phyloP scores from a whole-genome alignment of 495 filamentous ascomycete species.

The Penicillium waksmanii region DNA sequence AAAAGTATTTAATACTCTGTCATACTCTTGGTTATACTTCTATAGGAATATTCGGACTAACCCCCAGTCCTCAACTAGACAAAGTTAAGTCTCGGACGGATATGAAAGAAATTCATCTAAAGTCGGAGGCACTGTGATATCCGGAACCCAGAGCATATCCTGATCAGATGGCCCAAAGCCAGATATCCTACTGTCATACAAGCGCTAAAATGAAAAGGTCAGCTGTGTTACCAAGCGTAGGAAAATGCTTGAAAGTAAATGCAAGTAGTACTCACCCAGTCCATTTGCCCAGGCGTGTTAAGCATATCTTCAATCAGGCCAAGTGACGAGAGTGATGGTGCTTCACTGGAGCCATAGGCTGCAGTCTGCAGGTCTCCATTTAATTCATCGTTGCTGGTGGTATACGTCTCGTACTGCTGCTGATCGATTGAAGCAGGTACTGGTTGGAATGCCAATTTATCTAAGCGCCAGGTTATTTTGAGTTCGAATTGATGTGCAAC shows the following conservation, averaged over 20 bases:
- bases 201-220: slow-evolving; percentile 16
- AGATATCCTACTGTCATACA: slow-evolving; percentile 29
- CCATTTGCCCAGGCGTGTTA: slow-evolving; percentile 57
- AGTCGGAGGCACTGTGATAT: neutral
- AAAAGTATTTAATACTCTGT: too few relatives aligned
- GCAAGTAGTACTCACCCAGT: slow-evolving; percentile 65
- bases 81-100: neutral
- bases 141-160: slow-evolving; percentile 23
- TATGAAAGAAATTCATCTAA: slow-evolving; percentile 12
- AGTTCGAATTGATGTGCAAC: too few relatives aligned
- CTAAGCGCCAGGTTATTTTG: slow-evolving; percentile 8
- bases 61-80: neutral
- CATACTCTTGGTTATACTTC: neutral
- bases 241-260: neutral
- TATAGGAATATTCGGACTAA: neutral
- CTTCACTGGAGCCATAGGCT: slow-evolving; percentile 6
- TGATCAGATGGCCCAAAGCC: slow-evolving; percentile 19
- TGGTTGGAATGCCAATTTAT: slow-evolving; percentile 11
- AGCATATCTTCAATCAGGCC: slow-evolving; percentile 60
- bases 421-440: slow-evolving; percentile 7
- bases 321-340: slow-evolving; percentile 40
- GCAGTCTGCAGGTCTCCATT: slow-evolving; percentile 2
- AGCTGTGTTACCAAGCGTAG: neutral
- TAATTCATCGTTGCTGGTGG: neutral
- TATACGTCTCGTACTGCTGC: slow-evolving; percentile 14